Evolutionary conservation across 345 rosid species (phyloP).

Genomic region (Linum usitatissimum): DNA sequence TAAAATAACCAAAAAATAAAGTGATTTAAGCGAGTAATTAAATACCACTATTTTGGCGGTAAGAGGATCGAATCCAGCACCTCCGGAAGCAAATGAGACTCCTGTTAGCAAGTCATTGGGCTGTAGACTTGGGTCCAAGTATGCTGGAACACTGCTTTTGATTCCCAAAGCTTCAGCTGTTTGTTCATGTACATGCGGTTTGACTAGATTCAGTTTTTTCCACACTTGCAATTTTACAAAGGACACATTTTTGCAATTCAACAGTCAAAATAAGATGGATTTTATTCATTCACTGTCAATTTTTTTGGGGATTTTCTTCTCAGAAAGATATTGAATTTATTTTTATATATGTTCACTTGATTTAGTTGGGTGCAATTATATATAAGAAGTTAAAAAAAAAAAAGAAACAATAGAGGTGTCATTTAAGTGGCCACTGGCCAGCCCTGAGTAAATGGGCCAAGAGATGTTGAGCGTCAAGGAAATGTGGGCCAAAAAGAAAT

Average conservation of each 20-base stretch:
- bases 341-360: too few species aligned
- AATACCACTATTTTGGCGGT: background rate
- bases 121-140: conserved; percentile 1
- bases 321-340: too few species aligned
- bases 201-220: background rate
- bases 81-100: conserved; percentile 2
- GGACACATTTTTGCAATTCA: background rate
- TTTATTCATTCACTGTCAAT: too few species aligned
- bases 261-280: too few species aligned
- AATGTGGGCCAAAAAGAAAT: background rate
- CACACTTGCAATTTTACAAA: background rate
- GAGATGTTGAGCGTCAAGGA: background rate
- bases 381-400: too few species aligned
- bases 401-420: background rate
- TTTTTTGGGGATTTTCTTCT: too few species aligned
- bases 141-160: background rate
- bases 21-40: background rate
- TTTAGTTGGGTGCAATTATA: too few species aligned
- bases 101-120: background rate
- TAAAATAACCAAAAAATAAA: background rate
- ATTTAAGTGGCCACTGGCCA: background rate
- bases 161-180: conserved; percentile 2
- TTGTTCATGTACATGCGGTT: background rate
- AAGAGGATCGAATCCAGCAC: background rate
- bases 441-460: background rate